phyloP scores from a whole-genome alignment of 2,329 filamentous ascomycete species.

The Orbilia oligospora region DNA sequence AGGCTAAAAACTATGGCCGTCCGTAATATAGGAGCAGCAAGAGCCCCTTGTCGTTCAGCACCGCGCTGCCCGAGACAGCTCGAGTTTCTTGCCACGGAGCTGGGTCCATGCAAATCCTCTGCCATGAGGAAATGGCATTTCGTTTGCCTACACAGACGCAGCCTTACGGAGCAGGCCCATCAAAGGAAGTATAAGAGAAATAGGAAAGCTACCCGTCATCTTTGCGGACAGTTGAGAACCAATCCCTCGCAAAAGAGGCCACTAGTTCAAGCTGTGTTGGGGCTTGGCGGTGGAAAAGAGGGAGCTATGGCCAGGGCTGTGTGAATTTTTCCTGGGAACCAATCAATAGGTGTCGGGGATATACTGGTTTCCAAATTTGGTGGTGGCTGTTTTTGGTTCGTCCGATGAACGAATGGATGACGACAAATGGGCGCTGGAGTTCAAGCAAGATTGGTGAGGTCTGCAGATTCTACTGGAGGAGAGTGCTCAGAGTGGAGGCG shows the following conservation, averaged over 20 bases:
- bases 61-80: slow-evolving; percentile 39
- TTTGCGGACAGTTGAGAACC: slow-evolving; percentile 18
- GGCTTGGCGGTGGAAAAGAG: slow-evolving; percentile 27
- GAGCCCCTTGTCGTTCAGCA: slow-evolving; percentile 16
- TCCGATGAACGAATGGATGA: slow-evolving; percentile 51
- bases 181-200: slow-evolving; percentile 43
- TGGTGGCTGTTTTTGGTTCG: slow-evolving; percentile 1
- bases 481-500: not conserved
- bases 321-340: slow-evolving; percentile 20
- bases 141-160: slow-evolving; percentile 6
- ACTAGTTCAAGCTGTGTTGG: slow-evolving; percentile 20
- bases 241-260: slow-evolving; percentile 2
- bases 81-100: slow-evolving; percentile 22
- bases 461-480: slow-evolving; percentile 25
- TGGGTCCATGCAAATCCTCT: slow-evolving; percentile 16
- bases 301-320: slow-evolving; percentile 40
- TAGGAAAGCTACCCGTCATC: slow-evolving; percentile 41
- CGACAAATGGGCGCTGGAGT: slow-evolving; percentile 31
- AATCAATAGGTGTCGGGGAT: slow-evolving; percentile 25
- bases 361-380: slow-evolving; percentile 46
- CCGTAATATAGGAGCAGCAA: slow-evolving; percentile 1
- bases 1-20: slow-evolving; percentile 1
- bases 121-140: slow-evolving; percentile 15
- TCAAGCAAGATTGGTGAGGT: slow-evolving; percentile 17
- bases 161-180: slow-evolving; percentile 20